Evolutionary conservation across 305 asterid genomes (phyloP).

Genomic region (Coffea humblotiana): DNA sequence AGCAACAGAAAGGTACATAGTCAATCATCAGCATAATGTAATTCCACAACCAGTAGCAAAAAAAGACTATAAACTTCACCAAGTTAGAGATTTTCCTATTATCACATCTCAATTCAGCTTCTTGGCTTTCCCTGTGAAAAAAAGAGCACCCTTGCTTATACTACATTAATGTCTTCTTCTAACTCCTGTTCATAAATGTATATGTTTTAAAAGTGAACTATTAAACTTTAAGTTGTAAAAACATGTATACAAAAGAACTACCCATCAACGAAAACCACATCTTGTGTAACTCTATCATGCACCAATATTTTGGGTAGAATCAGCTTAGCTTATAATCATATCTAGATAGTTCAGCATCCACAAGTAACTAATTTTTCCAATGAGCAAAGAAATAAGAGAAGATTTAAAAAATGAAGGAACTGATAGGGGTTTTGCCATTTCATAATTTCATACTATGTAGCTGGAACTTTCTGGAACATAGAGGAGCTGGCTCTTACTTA

Average conservation of each 20-base stretch:
- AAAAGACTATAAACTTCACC: not conserved
- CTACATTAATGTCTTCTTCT: not conserved
- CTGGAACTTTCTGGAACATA: not conserved
- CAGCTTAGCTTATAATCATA: not conserved
- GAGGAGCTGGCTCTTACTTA: not conserved
- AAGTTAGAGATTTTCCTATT: not conserved
- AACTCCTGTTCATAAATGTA: not conserved
- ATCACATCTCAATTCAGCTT: not conserved
- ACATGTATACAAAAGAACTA: not conserved
- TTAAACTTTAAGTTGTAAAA: not conserved
- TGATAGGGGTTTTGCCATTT: not conserved
- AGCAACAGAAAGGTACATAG: slow-evolving; percentile 17
- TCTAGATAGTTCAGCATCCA: not conserved
- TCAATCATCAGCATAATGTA: slow-evolving; percentile 18
- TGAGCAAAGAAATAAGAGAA: not conserved
- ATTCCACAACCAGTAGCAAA: slow-evolving; percentile 17
- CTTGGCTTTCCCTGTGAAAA: not conserved
- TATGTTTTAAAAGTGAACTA: not conserved
- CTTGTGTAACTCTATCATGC: not conserved
- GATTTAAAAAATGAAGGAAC: not conserved
- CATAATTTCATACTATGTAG: not conserved
- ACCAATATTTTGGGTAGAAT: not conserved
- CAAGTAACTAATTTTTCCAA: not conserved
- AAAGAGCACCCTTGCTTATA: not conserved
- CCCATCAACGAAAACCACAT: not conserved